Evolutionary conservation across 768 basidiomycete species (phyloP).

Genomic region (Tylopilus balloui): DNA sequence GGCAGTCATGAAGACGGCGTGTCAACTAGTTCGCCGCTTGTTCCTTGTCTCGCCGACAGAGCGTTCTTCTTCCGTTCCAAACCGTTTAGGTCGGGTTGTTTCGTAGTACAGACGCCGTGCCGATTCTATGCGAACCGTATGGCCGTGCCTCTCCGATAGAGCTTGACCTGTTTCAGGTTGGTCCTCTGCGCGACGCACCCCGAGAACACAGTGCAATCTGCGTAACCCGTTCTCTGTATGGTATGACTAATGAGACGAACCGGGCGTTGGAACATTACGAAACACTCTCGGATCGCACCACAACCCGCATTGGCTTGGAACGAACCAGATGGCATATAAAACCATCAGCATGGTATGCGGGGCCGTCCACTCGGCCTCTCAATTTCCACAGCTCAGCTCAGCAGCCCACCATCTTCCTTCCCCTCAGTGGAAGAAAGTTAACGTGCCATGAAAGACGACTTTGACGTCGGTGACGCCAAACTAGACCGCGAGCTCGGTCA

Average conservation of each 20-base stretch:
- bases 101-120: constrained; percentile 13
- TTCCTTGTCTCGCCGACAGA: background rate
- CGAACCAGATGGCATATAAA: constrained; percentile 18
- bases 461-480: constrained; percentile 9
- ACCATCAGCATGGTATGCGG: background rate
- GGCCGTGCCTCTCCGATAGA: background rate
- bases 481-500: constrained; percentile 14
- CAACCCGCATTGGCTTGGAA: background rate
- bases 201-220: background rate
- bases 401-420: background rate
- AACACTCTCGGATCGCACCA: background rate
- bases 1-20: background rate
- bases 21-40: background rate
- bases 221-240: background rate
- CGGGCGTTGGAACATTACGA: background rate
- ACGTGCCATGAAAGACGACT: constrained; percentile 9
- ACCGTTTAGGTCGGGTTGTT: constrained; percentile 8
- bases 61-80: background rate
- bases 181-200: constrained; percentile 7
- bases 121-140: background rate
- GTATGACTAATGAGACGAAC: background rate
- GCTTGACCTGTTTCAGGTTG: background rate
- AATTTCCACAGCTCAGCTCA: background rate
- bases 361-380: background rate
- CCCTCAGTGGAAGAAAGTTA: background rate